A percentile compares a stretch with the other conserved stretches of the same genome.
phyloP scores from a whole-genome alignment of 73 alveolate species.

The Breviolum minutum region DNA sequence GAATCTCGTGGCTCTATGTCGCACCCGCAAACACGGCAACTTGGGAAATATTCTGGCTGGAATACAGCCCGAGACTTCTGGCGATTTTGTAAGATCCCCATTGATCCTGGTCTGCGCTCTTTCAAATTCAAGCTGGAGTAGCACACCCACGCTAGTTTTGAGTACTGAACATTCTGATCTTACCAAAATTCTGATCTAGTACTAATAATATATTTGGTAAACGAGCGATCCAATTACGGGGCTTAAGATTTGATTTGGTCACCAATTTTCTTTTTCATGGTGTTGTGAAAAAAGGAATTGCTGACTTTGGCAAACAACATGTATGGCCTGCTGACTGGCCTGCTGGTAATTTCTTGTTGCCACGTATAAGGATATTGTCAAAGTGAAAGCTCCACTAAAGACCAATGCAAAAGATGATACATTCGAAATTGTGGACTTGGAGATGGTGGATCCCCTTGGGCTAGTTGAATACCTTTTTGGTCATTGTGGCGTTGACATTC shows the following conservation, averaged over 20 bases:
- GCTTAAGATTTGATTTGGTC: background rate
- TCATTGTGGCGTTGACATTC: background rate
- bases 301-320: background rate
- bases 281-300: background rate
- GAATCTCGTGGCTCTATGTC: background rate
- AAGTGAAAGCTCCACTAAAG: background rate
- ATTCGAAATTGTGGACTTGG: background rate
- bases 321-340: too few species aligned
- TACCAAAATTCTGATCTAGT: background rate
- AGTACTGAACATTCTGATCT: background rate
- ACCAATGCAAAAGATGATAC: background rate
- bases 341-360: background rate
- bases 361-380: background rate
- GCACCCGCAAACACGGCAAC: background rate
- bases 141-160: too few species aligned
- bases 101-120: background rate
- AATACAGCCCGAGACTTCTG: background rate
- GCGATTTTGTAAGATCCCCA: background rate
- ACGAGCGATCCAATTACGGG: background rate
- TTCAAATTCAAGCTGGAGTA: too few species aligned
- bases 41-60: background rate
- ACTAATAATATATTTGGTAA: background rate
- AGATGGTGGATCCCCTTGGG: background rate
- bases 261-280: background rate
- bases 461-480: background rate